Evolutionary conservation across 768 basidiomycete species (phyloP), one percentile per base, ranked within the genome.

Genomic region (Pleurotus djamor): DNA sequence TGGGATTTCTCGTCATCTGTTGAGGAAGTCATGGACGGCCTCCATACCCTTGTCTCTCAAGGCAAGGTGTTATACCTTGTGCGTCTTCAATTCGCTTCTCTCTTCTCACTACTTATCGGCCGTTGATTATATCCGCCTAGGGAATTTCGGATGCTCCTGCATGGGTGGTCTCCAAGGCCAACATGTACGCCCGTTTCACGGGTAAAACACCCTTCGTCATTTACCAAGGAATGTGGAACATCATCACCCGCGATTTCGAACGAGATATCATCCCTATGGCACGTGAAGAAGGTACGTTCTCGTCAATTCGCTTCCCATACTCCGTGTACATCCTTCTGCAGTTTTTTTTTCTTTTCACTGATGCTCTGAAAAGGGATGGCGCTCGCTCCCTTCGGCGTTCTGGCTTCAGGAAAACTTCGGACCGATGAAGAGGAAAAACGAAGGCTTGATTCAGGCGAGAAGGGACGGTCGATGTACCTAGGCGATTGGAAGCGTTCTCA

Each of bases 61-160:
- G 79, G 85, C n/a, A 86, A 85, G 65, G 82, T 85, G 13, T 65
- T 81, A 5, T 82, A 83, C 63, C 71, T 74, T 21, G 74, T 74
- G 56, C 57, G 67, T 48, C 21, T 28, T 28, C 21, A 28, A 28
- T 1, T 28, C 21, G 3, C 3, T 28, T 28, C 21, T 28, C 21
- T n/a, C n/a, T n/a, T n/a, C n/a, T n/a, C n/a, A n/a, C n/a, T n/a
- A n/a, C n/a, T n/a, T n/a, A n/a, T n/a, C n/a, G n/a, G n/a, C n/a
- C n/a, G n/a, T n/a, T n/a, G n/a, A n/a, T n/a, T n/a, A n/a, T n/a
- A n/a, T n/a, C n/a, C n/a, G n/a, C n/a, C n/a, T n/a, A 78, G 76
- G 77, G 79, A 10, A 64, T 75, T 32, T 75, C 74, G 10, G 74
- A 81, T 52, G 67, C 75, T 1, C 81, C 81, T 0, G 81, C 81